phyloP scores from a whole-genome alignment of 257 asterid species.

The Solanum okadae region DNA sequence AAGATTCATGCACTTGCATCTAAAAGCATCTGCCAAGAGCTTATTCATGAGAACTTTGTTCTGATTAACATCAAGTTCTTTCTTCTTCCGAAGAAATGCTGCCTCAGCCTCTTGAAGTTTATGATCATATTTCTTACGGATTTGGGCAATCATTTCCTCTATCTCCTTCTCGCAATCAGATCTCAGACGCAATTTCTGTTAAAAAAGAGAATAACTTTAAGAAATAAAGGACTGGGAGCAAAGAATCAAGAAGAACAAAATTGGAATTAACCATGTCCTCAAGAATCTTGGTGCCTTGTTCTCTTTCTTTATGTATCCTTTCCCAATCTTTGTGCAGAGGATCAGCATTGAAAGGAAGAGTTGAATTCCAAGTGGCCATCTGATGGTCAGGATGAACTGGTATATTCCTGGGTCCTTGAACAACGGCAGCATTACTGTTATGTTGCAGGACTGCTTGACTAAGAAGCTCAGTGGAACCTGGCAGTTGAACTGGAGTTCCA shows the following conservation, averaged over 20 bases:
- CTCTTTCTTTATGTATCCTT: conserved; percentile 19
- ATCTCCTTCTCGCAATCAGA: conserved; percentile 58
- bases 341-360: conserved; percentile 6
- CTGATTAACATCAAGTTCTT: conserved; percentile 24
- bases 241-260: background rate
- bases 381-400: conserved; percentile 1
- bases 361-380: background rate
- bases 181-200: conserved; percentile 36
- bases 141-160: conserved; percentile 31
- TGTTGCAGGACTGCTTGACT: conserved; percentile 9
- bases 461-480: conserved; percentile 7
- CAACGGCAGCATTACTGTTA: background rate
- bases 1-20: conserved; percentile 29
- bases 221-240: background rate
- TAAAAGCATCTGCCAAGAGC: conserved; percentile 44
- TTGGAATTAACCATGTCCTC: conserved; percentile 34
- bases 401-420: conserved; percentile 9
- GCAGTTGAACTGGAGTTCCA: conserved; percentile 8
- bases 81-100: conserved; percentile 19
- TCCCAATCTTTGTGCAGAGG: conserved; percentile 33
- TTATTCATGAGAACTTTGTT: conserved; percentile 36
- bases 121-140: conserved; percentile 33
- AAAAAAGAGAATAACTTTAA: background rate
- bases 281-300: conserved; percentile 14
- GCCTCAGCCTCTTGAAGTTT: conserved; percentile 40